Conservation (phyloP, 192 early-diverging fungal species). For the Coemansia sp. region DNA sequence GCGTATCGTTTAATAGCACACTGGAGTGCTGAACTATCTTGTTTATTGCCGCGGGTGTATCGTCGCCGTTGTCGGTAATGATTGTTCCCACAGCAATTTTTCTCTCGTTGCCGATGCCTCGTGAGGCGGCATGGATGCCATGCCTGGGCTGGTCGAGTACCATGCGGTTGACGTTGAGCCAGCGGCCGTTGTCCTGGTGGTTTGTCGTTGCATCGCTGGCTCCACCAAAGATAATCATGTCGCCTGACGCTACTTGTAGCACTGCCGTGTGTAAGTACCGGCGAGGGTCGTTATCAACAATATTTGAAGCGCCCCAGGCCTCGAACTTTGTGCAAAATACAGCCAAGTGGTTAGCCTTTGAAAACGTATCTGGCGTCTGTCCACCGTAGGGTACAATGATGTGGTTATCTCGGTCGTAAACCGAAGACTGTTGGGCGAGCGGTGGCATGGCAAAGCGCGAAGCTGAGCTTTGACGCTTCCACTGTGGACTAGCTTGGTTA, state of each 20-base stretch:
- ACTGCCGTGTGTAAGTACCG: conserved; percentile 48
- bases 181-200: conserved; percentile 19
- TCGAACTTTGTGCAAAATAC: conserved; percentile 44
- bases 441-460: conserved; percentile 57
- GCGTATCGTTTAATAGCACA: conserved; percentile 39
- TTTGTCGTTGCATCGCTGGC: conserved; percentile 42
- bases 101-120: not conserved
- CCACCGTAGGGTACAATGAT: conserved; percentile 51
- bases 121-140: not conserved
- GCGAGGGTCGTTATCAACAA: conserved; percentile 27
- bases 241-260: conserved; percentile 35
- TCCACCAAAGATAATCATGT: conserved; percentile 54
- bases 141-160: conserved; percentile 37
- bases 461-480: conserved; percentile 40
- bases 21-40: conserved; percentile 40
- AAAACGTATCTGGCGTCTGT: conserved; percentile 36
- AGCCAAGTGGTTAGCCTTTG: conserved; percentile 33
- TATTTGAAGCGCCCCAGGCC: conserved; percentile 50
- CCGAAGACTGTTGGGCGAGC: conserved; percentile 47
- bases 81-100: conserved; percentile 22
- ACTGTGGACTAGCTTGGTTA: conserved; percentile 26
- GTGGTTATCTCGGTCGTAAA: conserved; percentile 44
- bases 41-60: conserved; percentile 19
- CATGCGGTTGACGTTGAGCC: conserved; percentile 40
- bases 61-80: conserved; percentile 30